Evolutionary conservation across 768 basidiomycete species (phyloP).

Genomic region (Lactarius akahatsu): DNA sequence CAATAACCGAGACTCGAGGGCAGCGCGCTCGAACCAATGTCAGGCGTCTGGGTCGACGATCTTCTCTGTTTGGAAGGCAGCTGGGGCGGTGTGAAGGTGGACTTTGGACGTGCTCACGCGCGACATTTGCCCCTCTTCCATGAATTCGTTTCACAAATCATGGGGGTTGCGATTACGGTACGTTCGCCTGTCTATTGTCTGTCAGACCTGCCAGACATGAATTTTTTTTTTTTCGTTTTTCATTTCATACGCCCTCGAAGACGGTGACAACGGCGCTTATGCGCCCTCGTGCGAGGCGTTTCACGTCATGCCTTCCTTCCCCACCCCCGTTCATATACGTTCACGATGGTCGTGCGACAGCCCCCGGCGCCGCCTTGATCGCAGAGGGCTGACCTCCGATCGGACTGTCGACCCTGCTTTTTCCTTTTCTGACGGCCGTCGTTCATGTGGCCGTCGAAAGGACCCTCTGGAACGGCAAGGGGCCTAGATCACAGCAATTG

Average conservation of each 20-base stretch:
- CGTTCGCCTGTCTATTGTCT: slow-evolving; percentile 30
- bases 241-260: not conserved
- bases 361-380: slow-evolving; percentile 78
- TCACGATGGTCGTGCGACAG: slow-evolving; percentile 85
- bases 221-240: not conserved
- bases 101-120: slow-evolving; percentile 92
- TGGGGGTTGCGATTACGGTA: slow-evolving; percentile 92
- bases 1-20: too few relatives aligned
- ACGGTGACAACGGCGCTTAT: slow-evolving; percentile 62
- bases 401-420: slow-evolving; percentile 77
- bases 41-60: slow-evolving; percentile 62
- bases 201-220: slow-evolving; percentile 31
- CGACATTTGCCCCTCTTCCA: slow-evolving; percentile 73
- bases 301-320: slow-evolving; percentile 68
- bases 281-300: slow-evolving; percentile 96
- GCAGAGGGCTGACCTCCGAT: slow-evolving; percentile 73
- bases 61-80: slow-evolving; percentile 67
- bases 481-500: slow-evolving; percentile 56
- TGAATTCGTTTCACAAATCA: slow-evolving; percentile 84
- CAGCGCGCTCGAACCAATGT: too few relatives aligned
- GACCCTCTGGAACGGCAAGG: slow-evolving; percentile 75
- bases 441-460: slow-evolving; percentile 85
- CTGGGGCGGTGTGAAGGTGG: slow-evolving; percentile 90
- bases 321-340: slow-evolving; percentile 69
- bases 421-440: slow-evolving; percentile 83